Conservation (phyloP, 2,329 filamentous ascomycete species). For the Phialocephala subalpina region DNA sequence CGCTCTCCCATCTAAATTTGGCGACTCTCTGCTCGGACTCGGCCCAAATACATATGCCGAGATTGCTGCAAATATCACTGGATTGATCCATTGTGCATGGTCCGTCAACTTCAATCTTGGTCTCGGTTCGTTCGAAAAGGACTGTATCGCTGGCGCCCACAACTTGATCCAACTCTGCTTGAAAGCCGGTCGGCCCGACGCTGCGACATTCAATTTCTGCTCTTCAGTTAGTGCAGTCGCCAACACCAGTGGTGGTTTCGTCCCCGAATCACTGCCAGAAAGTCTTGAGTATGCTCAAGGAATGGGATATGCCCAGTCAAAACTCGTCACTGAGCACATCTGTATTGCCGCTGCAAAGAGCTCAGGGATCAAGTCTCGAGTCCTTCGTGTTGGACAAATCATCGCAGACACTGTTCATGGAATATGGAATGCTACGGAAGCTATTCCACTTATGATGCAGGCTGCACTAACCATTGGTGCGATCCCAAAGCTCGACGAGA, state of each 20-base stretch:
- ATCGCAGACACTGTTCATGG: constrained; percentile 53
- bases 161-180: constrained; percentile 46
- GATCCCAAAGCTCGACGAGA: constrained; percentile 54
- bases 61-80: constrained; percentile 45
- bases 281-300: constrained; percentile 46
- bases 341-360: constrained; percentile 45
- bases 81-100: constrained; percentile 62
- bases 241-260: constrained; percentile 39
- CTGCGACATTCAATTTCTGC: constrained; percentile 47
- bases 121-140: constrained; percentile 54
- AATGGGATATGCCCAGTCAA: constrained; percentile 59
- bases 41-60: constrained; percentile 33
- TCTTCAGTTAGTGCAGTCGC: constrained; percentile 48
- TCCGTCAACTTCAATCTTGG: constrained; percentile 63
- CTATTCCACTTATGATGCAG: constrained; percentile 60
- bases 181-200: constrained; percentile 45
- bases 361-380: constrained; percentile 38
- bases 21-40: constrained; percentile 52
- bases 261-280: constrained; percentile 45
- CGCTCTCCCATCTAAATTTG: constrained; percentile 50
- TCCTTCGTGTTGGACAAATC: constrained; percentile 59
- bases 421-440: constrained; percentile 56
- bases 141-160: constrained; percentile 41
- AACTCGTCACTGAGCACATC: constrained; percentile 57
- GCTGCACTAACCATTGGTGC: constrained; percentile 54